Evolutionary conservation across 257 asterid genomes (phyloP).

Genomic region (Salvia splendens): DNA sequence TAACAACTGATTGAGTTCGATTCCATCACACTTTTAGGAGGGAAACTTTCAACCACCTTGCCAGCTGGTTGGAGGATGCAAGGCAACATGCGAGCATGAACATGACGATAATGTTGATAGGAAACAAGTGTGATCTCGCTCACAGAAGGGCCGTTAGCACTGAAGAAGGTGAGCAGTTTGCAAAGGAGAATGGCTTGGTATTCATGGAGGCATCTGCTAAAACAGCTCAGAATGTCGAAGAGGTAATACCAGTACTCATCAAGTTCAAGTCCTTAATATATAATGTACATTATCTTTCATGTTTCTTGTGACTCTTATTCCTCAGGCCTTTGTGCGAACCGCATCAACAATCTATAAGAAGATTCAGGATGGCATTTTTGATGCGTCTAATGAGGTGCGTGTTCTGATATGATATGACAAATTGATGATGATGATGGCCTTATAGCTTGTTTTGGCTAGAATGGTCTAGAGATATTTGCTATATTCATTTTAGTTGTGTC

Average conservation of each 20-base stretch:
- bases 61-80: constrained; percentile 91
- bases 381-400: constrained; percentile 72
- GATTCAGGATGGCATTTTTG: constrained; percentile 80
- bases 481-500: no score
- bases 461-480: not conserved
- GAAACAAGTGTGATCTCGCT: constrained; percentile 74
- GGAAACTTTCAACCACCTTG: constrained; percentile 92
- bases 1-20: constrained; percentile 29
- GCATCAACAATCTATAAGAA: constrained; percentile 75
- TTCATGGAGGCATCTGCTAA: constrained; percentile 93
- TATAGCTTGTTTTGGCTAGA: not conserved
- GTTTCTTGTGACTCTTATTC: not conserved
- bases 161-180: constrained; percentile 86
- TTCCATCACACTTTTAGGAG: constrained; percentile 44
- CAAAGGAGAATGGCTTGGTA: constrained; percentile 77
- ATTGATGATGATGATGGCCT: not conserved
- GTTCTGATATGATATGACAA: not conserved
- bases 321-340: constrained; percentile 73
- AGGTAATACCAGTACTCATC: constrained; percentile 38
- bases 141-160: constrained; percentile 85
- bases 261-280: not conserved
- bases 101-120: constrained; percentile 84
- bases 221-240: constrained; percentile 86
- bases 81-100: constrained; percentile 85
- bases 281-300: not conserved